Conservation (phyloP, 192 early-diverging fungal genomes). For the Backusella westeae region DNA sequence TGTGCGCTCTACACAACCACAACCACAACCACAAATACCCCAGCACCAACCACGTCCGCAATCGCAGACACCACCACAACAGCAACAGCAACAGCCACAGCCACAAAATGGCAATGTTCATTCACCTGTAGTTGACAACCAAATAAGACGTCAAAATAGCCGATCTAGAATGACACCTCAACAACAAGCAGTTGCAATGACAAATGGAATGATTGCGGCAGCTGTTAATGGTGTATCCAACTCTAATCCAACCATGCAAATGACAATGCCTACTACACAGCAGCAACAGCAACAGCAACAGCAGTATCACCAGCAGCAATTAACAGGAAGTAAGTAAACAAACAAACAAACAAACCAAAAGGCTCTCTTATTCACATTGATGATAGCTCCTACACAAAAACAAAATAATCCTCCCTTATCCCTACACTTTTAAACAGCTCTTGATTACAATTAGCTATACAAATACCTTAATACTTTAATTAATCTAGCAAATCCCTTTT, state of each 20-base stretch:
- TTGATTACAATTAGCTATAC: neutral
- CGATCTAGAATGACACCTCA: conserved; percentile 31
- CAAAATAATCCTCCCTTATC: conserved; percentile 14
- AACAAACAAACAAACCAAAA: neutral
- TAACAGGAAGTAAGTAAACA: neutral
- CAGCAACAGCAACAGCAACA: conserved; percentile 23
- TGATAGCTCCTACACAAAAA: neutral
- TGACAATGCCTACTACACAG: conserved; percentile 12
- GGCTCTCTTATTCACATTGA: neutral
- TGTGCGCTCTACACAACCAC: neutral
- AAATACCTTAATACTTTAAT: neutral
- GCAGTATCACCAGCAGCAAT: conserved; percentile 11
- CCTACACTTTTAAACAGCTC: neutral
- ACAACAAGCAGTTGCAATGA: conserved; percentile 31
- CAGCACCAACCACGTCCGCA: neutral
- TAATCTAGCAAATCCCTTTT: neutral
- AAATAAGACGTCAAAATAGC: conserved; percentile 29
- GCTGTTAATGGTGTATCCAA: conserved; percentile 25
- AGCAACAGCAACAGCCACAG: neutral
- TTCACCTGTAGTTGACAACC: neutral
- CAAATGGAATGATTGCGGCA: conserved; percentile 32
- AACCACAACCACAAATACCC: neutral
- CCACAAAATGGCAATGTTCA: neutral
- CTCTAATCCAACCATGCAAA: conserved; percentile 12
- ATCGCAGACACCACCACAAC: neutral